A percentile compares a stretch with the other conserved stretches of the same genome.
phyloP scores from a whole-genome alignment of 257 asterid genomes.

The Lycium ferocissimum region DNA sequence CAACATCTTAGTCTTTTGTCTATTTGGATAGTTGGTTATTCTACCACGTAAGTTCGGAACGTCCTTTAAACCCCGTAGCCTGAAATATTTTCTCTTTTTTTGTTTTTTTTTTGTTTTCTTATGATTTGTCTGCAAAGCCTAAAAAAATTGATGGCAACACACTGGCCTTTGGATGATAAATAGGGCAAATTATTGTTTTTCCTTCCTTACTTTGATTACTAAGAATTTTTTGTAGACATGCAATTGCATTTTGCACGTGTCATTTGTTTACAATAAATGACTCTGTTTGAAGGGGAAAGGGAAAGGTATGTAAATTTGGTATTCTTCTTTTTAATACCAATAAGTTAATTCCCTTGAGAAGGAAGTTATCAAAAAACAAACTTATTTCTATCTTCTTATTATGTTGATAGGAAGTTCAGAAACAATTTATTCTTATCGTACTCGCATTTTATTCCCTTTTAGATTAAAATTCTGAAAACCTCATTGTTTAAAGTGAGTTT shows the following conservation, averaged over 20 bases:
- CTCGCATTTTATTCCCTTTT: slow-evolving; percentile 1
- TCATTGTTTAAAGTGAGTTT: not conserved
- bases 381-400: not conserved
- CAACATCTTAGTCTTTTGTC: not conserved
- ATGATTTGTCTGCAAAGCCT: not conserved
- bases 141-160: not conserved
- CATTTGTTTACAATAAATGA: not conserved
- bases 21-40: not conserved
- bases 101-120: not conserved
- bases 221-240: not conserved
- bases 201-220: not conserved
- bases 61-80: not conserved
- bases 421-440: not conserved
- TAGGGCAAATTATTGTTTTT: not conserved
- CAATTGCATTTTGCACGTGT: not conserved
- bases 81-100: slow-evolving; percentile 12
- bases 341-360: not conserved
- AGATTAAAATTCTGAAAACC: not conserved
- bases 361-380: not conserved
- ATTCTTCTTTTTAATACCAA: not conserved
- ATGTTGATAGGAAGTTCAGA: slow-evolving; percentile 6
- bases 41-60: not conserved
- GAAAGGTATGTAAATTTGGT: not conserved
- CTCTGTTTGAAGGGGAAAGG: not conserved
- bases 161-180: not conserved